Base-by-base conservation (phyloP, 2,329 filamentous ascomycete genomes). In the Eutypella sp. region DNA sequence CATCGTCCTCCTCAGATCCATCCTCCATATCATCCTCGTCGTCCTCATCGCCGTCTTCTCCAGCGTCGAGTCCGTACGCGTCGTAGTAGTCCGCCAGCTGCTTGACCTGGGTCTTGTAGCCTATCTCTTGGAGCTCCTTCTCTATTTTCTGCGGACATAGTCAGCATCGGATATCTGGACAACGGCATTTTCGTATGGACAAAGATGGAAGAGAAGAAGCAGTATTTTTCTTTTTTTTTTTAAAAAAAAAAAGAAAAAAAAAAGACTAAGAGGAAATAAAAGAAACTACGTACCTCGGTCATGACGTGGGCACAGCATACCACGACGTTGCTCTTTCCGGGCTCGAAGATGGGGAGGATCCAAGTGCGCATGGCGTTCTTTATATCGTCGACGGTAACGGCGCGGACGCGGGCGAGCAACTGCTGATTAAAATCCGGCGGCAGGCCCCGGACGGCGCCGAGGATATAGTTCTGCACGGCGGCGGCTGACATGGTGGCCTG, bases 251-350 rank as follows among this genome's bases (percentile, higher is more conserved):
- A 10, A n/a, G 19, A 36, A 22, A 13, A 40, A 19, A 3, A 9
- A 5, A 23, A 31, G 16, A 23, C 18, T 52, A 15, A 8, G 19
- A 23, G 15, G 16, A 19, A 15, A 33, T 7, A 15, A 18, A 18
- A 33, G 27, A 23, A 39, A 18, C 11, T 18, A 75, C 82, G 70
- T 71, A 93, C 89, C 74, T 96, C 88, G 57, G 84, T 76, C 79
- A 96, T 86, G 41, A 89, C 79, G 15, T 86, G 85, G 18, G 89
- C 87, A 63, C 92, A 96, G 7, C 92, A 96, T 42, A 96, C 78
- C 3, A 96, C 82, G 43, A 96, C 71, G 62, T 97, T 95, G 52
- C 89, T 84, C 63, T 78, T 89, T 18, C 84, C 81, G 0, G 91
- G 82, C 53, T 82, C 77, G 64, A 99, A 97, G 29, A 93, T 75